These are phyloP conservation scores for Fusarium paranaense DNA, from an alignment of 2,329 filamentous ascomycete genomes.

Conservation along the genomic window DNA sequence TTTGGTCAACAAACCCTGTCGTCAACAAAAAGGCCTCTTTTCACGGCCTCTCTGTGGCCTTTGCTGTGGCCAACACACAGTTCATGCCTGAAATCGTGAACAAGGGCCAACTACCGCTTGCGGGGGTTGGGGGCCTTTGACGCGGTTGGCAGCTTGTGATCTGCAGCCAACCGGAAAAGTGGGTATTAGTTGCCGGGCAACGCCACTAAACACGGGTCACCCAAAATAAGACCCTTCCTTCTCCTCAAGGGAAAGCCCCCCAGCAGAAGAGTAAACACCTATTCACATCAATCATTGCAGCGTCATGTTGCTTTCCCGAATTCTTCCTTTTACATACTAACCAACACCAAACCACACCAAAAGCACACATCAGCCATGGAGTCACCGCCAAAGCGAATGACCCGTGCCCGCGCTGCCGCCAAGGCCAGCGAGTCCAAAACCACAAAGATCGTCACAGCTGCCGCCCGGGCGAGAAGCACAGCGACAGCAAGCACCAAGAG, in stretches of 20 bases:
- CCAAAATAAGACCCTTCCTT: constrained; percentile 35
- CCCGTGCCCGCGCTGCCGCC: constrained; percentile 61
- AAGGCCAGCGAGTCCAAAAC: constrained; percentile 56
- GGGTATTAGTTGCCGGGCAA: constrained; percentile 43
- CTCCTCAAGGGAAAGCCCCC: constrained; percentile 8
- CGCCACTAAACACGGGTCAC: constrained; percentile 38
- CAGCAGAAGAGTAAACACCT: constrained; percentile 32
- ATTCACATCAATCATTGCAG: constrained; percentile 23
- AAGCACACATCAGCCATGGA: constrained; percentile 57
- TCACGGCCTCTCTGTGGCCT: neutral
- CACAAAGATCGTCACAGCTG: constrained; percentile 61
- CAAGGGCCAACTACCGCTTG: neutral
- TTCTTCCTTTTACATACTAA: constrained; percentile 41
- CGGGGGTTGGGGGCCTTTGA: neutral
- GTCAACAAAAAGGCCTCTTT: neutral
- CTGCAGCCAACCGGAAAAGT: constrained; percentile 26
- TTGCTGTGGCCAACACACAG: neutral
- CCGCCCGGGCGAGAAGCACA: constrained; percentile 59
- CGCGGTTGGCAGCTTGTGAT: constrained; percentile 32
- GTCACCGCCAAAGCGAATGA: constrained; percentile 71
- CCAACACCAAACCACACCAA: constrained; percentile 17
- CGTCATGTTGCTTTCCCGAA: constrained; percentile 42
- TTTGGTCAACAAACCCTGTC: neutral
- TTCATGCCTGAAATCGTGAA: neutral
- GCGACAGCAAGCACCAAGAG: constrained; percentile 49